phyloP scores from a whole-genome alignment of 805 yeast genomes.

The Starmerella bombicola region DNA sequence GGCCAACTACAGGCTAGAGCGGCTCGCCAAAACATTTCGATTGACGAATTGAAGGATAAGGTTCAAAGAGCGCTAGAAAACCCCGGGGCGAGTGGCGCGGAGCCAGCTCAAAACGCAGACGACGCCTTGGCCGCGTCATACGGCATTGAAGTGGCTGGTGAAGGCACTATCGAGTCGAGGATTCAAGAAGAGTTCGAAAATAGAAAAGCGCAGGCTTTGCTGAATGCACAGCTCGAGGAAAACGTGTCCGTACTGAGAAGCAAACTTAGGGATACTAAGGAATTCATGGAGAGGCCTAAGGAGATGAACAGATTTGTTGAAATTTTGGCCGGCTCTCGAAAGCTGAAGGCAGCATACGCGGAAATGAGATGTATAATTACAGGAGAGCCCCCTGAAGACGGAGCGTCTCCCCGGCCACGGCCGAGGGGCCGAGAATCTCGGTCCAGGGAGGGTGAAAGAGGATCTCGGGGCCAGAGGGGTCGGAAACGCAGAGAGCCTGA shows the following conservation, averaged over 20 bases:
- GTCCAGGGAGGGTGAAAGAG: neutral
- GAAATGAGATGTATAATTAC: neutral
- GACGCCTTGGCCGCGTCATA: neutral
- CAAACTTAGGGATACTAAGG: neutral
- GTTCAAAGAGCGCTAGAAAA: neutral
- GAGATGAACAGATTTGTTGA: neutral
- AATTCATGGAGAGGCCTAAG: neutral
- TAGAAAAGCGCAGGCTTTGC: neutral
- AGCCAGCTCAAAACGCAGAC: neutral
- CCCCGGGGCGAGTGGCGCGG: neutral
- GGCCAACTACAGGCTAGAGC: neutral
- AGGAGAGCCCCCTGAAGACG: neutral
- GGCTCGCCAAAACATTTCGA: neutral
- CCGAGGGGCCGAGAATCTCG: neutral
- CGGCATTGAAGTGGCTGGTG: conserved; percentile 2
- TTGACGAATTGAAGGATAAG: neutral
- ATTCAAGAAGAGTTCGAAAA: conserved; percentile 4
- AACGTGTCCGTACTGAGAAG: neutral
- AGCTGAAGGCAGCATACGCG: neutral
- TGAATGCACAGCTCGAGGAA: neutral
- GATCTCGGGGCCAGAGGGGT: neutral
- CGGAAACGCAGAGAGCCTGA: neutral
- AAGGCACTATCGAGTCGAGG: conserved; percentile 1
- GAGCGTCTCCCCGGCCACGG: neutral
- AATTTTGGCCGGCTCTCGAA: neutral